Evolutionary conservation across 2,329 filamentous ascomycete species (phyloP).

Genomic region (Aspergillus hiratsukae): DNA sequence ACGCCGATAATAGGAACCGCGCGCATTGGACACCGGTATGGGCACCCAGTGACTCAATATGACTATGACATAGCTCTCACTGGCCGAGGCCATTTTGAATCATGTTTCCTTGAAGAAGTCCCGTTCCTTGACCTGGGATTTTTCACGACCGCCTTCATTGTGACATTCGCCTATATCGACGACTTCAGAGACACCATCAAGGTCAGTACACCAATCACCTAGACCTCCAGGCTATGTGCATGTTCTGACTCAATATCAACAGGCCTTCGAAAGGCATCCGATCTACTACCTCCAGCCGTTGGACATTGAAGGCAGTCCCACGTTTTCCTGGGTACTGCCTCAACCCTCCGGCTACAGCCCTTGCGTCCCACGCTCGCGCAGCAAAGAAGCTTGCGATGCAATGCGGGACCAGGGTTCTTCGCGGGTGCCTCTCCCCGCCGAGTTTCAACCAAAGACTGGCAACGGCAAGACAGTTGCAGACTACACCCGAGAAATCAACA

Average conservation of each 20-base stretch:
- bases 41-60: constrained; percentile 5
- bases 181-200: constrained; percentile 22
- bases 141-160: constrained; percentile 11
- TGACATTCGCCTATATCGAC: constrained; percentile 22
- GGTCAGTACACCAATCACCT: constrained; percentile 9
- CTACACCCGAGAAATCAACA: not conserved
- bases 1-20: constrained; percentile 12
- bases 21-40: constrained; percentile 13
- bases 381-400: not conserved
- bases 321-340: not conserved
- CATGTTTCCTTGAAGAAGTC: constrained; percentile 7
- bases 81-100: constrained; percentile 14
- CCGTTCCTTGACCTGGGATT: not conserved
- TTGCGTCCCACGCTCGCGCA: not conserved
- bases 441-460: not conserved
- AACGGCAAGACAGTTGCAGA: not conserved
- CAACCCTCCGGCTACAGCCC: not conserved
- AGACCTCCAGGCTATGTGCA: not conserved
- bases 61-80: constrained; percentile 8
- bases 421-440: not conserved
- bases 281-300: not conserved
- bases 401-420: not conserved
- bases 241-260: not conserved
- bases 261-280: not conserved
- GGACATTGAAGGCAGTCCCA: not conserved